Conservation (phyloP, 192 early-diverging fungal species). For the Podila epigama region DNA sequence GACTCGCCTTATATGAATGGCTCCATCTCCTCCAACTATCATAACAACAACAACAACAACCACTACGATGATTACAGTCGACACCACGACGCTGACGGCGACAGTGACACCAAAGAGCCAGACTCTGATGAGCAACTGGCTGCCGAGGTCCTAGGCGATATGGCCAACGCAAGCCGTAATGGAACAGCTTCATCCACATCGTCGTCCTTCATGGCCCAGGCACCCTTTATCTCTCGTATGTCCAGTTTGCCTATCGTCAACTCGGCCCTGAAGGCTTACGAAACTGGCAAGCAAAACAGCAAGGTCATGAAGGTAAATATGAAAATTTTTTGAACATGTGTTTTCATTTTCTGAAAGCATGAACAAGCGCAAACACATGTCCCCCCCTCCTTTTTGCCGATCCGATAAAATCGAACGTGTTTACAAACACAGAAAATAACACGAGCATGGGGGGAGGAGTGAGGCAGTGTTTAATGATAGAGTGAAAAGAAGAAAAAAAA, state of each 20-base stretch:
- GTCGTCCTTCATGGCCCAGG: slow-evolving; percentile 8
- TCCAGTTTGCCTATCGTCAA: slow-evolving; percentile 82
- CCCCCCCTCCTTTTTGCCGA: not conserved
- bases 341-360: not conserved
- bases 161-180: slow-evolving; percentile 17
- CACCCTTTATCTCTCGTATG: slow-evolving; percentile 78
- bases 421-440: too few species aligned
- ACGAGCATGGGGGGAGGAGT: too few species aligned
- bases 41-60: not conserved
- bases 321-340: not conserved
- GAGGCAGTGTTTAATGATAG: too few species aligned
- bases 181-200: not conserved
- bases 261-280: slow-evolving; percentile 77
- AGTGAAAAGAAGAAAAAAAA: too few species aligned
- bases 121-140: slow-evolving; percentile 33
- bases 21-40: not conserved
- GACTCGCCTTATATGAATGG: slow-evolving; percentile 5
- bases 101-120: not conserved
- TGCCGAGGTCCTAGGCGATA: slow-evolving; percentile 34
- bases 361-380: not conserved
- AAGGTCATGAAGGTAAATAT: slow-evolving; percentile 58
- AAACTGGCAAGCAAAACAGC: slow-evolving; percentile 70
- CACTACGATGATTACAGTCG: slow-evolving; percentile 2
- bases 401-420: too few species aligned
- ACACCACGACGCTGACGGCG: slow-evolving; percentile 5